Evolutionary conservation across 2,329 filamentous ascomycete genomes (phyloP).

Genomic region (Calonectria pteridis): DNA sequence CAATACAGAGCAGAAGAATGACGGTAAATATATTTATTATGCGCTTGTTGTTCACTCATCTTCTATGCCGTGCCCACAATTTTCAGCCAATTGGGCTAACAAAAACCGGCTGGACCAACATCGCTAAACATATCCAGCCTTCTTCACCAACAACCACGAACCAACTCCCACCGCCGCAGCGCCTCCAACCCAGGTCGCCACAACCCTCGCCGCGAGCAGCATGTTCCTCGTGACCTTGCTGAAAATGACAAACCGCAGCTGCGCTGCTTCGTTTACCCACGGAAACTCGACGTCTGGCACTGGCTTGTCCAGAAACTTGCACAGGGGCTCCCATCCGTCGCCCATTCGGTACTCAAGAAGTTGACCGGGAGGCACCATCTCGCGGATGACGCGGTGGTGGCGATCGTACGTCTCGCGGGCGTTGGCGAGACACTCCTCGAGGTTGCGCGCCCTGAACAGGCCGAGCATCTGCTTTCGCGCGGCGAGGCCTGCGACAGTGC

Average conservation of each 20-base stretch:
- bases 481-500: constrained; percentile 40
- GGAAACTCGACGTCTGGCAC: constrained; percentile 49
- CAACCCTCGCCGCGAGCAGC: constrained; percentile 9
- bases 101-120: too few species aligned
- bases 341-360: constrained; percentile 49
- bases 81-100: not conserved
- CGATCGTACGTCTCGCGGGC: constrained; percentile 43
- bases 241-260: constrained; percentile 25
- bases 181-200: constrained; percentile 35
- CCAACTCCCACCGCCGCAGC: constrained; percentile 26
- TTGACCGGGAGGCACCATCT: constrained; percentile 40
- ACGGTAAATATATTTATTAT: not conserved
- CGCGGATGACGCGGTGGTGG: constrained; percentile 46
- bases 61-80: not conserved
- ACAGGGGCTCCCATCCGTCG: constrained; percentile 54
- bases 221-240: constrained; percentile 27
- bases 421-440: constrained; percentile 39
- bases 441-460: constrained; percentile 40
- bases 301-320: constrained; percentile 50
- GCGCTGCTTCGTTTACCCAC: constrained; percentile 47
- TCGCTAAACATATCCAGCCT: not conserved
- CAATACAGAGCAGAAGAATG: not conserved
- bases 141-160: constrained; percentile 10
- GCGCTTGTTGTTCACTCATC: not conserved
- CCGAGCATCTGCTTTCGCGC: constrained; percentile 46